Evolutionary conservation across 1,284 basidiomycete species (phyloP).

Genomic region (Sphagnurus paluster): DNA sequence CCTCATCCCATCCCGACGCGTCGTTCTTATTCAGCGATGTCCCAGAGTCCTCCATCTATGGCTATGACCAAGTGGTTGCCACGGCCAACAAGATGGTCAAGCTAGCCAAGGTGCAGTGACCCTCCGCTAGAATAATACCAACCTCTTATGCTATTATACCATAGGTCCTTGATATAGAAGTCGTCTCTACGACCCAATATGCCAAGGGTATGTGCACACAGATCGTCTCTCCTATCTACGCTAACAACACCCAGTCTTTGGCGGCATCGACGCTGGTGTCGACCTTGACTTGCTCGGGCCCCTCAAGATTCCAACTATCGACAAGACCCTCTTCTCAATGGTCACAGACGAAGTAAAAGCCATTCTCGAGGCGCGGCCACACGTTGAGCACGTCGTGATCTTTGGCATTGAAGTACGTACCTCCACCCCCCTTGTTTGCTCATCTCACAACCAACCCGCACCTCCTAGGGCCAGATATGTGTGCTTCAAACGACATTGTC

Average conservation of each 20-base stretch:
- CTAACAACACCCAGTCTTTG: slow-evolving; percentile 57
- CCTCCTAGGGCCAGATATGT: slow-evolving; percentile 82
- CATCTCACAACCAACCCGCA: not conserved
- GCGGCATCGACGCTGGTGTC: slow-evolving; percentile 67
- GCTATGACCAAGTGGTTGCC: slow-evolving; percentile 67
- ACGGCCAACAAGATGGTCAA: slow-evolving; percentile 77
- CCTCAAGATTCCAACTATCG: slow-evolving; percentile 59
- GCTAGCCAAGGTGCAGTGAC: slow-evolving; percentile 60
- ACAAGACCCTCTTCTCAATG: slow-evolving; percentile 87
- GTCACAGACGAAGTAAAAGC: slow-evolving; percentile 63
- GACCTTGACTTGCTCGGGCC: slow-evolving; percentile 57
- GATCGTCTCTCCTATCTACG: no score
- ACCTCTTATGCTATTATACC: not conserved
- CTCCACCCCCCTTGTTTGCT: not conserved
- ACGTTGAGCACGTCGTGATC: slow-evolving; percentile 66
- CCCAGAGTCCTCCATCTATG: slow-evolving; percentile 56
- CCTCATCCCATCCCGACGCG: not conserved
- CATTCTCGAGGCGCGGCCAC: slow-evolving; percentile 47
- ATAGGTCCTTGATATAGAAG: slow-evolving; percentile 69
- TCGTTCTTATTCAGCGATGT: slow-evolving; percentile 5
- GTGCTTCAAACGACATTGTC: slow-evolving; percentile 81
- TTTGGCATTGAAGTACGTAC: slow-evolving; percentile 80
- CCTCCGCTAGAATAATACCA: not conserved
- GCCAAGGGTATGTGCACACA: slow-evolving; percentile 54
- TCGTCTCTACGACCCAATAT: slow-evolving; percentile 85